These are phyloP conservation scores for Musa troglodytarum DNA, from an alignment of 176 grass and related monocot species.

Conservation along the genomic window DNA sequence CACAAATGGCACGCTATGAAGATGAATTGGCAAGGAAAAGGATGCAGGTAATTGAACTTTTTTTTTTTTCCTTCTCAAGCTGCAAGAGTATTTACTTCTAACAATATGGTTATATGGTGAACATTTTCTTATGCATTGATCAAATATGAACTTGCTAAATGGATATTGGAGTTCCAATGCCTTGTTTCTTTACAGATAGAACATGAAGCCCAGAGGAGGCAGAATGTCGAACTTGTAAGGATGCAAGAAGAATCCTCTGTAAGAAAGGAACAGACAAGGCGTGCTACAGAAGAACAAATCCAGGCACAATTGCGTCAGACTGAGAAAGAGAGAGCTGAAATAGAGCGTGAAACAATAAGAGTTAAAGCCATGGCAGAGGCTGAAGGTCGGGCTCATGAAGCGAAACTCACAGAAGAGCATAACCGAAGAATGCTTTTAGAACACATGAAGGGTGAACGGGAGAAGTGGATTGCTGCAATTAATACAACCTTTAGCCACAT, in stretches of 20 bases:
- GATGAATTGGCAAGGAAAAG: slow-evolving; percentile 87
- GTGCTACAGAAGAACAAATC: slow-evolving; percentile 64
- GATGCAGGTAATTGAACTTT: slow-evolving; percentile 36
- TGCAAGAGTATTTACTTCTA: background rate
- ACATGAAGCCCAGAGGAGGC: slow-evolving; percentile 50
- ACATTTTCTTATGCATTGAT: background rate
- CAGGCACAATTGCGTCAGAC: slow-evolving; percentile 43
- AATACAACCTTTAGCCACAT: slow-evolving; percentile 89
- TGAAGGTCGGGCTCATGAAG: slow-evolving; percentile 32
- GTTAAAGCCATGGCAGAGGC: slow-evolving; percentile 44
- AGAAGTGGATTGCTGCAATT: slow-evolving; percentile 89
- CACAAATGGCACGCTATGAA: slow-evolving; percentile 69
- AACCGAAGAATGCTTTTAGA: slow-evolving; percentile 48
- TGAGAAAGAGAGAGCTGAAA: slow-evolving; percentile 44
- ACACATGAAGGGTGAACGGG: slow-evolving; percentile 51
- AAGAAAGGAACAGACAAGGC: slow-evolving; percentile 58
- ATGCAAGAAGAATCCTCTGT: slow-evolving; percentile 72
- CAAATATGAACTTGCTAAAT: slow-evolving; percentile 10
- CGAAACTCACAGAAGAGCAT: slow-evolving; percentile 41
- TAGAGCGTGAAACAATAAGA: slow-evolving; percentile 30
- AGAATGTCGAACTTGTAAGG: slow-evolving; percentile 73
- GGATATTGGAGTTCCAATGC: background rate
- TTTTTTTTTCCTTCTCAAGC: background rate
- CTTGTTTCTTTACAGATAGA: slow-evolving; percentile 42
- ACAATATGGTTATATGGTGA: background rate